A percentile compares a stretch with the other conserved stretches of the same genome.
Evolutionary conservation across 371 early-diverging fungal genomes (phyloP).

Genomic region (Blastocladiella emersonii): DNA sequence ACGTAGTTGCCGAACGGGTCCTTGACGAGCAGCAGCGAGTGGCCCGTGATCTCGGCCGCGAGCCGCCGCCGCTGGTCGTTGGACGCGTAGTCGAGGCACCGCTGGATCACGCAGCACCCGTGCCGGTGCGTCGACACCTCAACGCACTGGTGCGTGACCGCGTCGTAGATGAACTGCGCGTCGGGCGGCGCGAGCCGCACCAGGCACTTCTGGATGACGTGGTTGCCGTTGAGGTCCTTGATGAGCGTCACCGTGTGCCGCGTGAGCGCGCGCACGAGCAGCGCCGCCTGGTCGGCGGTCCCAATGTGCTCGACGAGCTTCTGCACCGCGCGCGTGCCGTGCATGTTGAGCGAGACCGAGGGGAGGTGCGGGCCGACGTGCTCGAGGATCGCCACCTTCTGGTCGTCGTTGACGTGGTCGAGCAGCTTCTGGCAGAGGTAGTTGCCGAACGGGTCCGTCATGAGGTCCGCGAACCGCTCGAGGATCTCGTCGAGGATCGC

Average conservation of each 20-base stretch:
- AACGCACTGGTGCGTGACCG: slow-evolving; percentile 68
- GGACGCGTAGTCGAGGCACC: slow-evolving; percentile 81
- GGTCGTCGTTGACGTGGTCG: slow-evolving; percentile 58
- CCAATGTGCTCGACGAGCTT: slow-evolving; percentile 77
- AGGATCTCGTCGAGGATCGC: slow-evolving; percentile 60
- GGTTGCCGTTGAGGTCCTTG: slow-evolving; percentile 95
- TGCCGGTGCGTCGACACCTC: slow-evolving; percentile 89
- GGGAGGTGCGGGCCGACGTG: slow-evolving; percentile 57
- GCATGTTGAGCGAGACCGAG: slow-evolving; percentile 77
- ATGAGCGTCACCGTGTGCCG: slow-evolving; percentile 70
- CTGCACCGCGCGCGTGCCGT: slow-evolving; percentile 94
- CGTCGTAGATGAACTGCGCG: slow-evolving; percentile 72
- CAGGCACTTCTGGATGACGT: slow-evolving; percentile 95
- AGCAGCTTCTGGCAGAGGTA: slow-evolving; percentile 80
- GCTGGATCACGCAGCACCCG: slow-evolving; percentile 94
- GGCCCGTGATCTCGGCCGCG: slow-evolving; percentile 53
- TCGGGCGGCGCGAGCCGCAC: slow-evolving; percentile 50
- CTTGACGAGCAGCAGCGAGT: slow-evolving; percentile 68
- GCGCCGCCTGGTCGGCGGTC: slow-evolving; percentile 47
- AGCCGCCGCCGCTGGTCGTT: slow-evolving; percentile 57
- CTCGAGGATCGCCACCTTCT: slow-evolving; percentile 54
- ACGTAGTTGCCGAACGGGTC: slow-evolving; percentile 98
- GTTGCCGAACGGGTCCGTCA: slow-evolving; percentile 88
- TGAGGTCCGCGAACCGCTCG: slow-evolving; percentile 56
- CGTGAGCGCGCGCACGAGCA: slow-evolving; percentile 53